A percentile compares a stretch with the other conserved stretches of the same genome.
phyloP scores from a whole-genome alignment of 208 protist genomes.

The Willaertia magna region DNA sequence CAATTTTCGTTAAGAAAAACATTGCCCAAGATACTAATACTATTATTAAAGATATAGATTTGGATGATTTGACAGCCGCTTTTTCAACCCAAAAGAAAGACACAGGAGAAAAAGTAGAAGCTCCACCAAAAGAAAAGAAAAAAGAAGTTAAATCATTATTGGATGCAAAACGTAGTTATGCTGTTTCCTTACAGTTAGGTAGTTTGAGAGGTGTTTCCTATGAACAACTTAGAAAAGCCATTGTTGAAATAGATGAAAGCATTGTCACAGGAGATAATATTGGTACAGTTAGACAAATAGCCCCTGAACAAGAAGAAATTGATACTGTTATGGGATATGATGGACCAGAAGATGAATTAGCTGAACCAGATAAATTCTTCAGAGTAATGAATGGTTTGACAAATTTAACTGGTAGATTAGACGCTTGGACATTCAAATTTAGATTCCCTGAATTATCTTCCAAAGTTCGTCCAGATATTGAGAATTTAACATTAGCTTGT shows the following conservation, averaged over 20 bases:
- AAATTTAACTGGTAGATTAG: conserved; percentile 4
- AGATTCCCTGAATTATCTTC: conserved; percentile 11
- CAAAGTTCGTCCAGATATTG: conserved; percentile 18
- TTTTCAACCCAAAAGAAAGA: background rate
- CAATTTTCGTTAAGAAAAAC: background rate
- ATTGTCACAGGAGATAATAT: background rate
- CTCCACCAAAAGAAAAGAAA: background rate
- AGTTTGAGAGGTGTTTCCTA: background rate
- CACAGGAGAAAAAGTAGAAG: background rate
- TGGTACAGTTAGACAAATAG: background rate
- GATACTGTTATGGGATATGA: background rate
- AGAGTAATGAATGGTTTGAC: conserved; percentile 21
- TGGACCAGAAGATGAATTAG: conserved; percentile 5
- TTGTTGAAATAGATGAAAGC: background rate
- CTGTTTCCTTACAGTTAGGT: background rate
- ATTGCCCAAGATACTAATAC: background rate
- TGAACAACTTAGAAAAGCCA: background rate
- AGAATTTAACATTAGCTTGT: background rate
- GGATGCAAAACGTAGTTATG: background rate
- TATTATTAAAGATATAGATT: background rate
- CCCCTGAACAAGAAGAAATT: background rate
- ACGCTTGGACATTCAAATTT: conserved; percentile 25
- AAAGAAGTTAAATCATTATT: background rate
- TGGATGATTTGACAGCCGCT: background rate
- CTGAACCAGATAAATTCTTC: conserved; percentile 26